Base-by-base conservation (phyloP, 768 basidiomycete genomes). In the Kwoniella bestiolae region DNA sequence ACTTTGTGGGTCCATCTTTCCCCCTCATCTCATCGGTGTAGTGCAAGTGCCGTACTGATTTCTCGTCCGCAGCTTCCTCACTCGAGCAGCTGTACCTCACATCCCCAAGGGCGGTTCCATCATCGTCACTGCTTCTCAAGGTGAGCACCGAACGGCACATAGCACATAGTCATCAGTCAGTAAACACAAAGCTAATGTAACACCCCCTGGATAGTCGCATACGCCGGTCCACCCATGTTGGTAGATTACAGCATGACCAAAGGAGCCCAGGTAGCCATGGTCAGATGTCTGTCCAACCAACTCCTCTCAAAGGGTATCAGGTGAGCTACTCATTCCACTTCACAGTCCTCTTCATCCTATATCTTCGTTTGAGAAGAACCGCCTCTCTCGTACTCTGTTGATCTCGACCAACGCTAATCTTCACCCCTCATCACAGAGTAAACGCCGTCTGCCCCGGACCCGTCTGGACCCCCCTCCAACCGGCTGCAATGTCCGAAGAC, bases 81-180 rank as follows among this genome's bases (percentile, higher is more conserved):
- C 86, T 28, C 86, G 86, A 73, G 84, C 83, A 51, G 71, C 86
- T 9, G 79, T 88, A 21, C 86, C 87, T 18, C 84, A 87, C 75
- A 84, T 87, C 82, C 85, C 85, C 67, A 85, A 86, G 58, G 87
- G 88, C 4, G 81, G 84, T 1, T 82, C 82, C 23, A 88, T 89
- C 77, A 86, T 89, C 81, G 87, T 87, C 75, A 88, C 87, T 11
- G 85, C 87, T 3, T 86, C 85, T 26, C 78, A 79, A 58, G 76
- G 74, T 72, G 64, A 68, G 71, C 66, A 14, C n/a, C n/a, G n/a
- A n/a, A n/a, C n/a, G n/a, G n/a, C n/a, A n/a, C n/a, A n/a, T n/a
- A n/a, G n/a, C n/a, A n/a, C n/a, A n/a, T n/a, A n/a, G n/a, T n/a
- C n/a, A n/a, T n/a, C n/a, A n/a, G n/a, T n/a, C n/a, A n/a, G n/a